Conservation (phyloP, 306 rosid genomes). For the Quillaja saponaria region DNA sequence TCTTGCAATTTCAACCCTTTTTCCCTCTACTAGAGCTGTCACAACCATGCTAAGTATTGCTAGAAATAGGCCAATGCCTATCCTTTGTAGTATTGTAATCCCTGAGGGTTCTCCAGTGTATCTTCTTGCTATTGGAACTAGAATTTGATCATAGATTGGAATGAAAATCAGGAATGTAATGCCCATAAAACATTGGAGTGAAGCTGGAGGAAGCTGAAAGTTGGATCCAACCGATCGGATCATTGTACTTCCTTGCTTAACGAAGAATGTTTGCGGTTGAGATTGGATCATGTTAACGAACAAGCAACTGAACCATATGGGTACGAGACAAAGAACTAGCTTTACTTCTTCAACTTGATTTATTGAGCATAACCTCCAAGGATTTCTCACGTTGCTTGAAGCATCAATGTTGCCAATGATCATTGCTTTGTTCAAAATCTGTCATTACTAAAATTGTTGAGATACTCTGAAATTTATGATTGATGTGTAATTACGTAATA, state of each 20-base stretch:
- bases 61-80: conserved; percentile 39
- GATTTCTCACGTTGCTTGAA: conserved; percentile 28
- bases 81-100: conserved; percentile 43
- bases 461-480: too few relatives aligned
- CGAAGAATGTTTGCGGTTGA: conserved; percentile 41
- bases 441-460: too few relatives aligned
- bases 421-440: conserved; percentile 47
- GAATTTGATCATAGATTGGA: conserved; percentile 40
- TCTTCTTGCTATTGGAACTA: conserved; percentile 30
- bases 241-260: conserved; percentile 49
- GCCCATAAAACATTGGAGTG: conserved; percentile 36
- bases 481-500: too few relatives aligned
- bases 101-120: conserved; percentile 36
- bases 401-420: conserved; percentile 38
- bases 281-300: conserved; percentile 31
- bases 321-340: conserved; percentile 41
- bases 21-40: conserved; percentile 37
- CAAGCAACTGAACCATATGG: conserved; percentile 45
- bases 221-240: conserved; percentile 34
- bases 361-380: conserved; percentile 47
- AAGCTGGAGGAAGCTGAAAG: conserved; percentile 39
- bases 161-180: conserved; percentile 28
- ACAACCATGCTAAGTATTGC: conserved; percentile 35
- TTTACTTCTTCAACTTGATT: conserved; percentile 55
- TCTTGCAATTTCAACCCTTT: conserved; percentile 30